Conservation (phyloP, 2,329 filamentous ascomycete genomes). For the Reticulascus tulasneorum region DNA sequence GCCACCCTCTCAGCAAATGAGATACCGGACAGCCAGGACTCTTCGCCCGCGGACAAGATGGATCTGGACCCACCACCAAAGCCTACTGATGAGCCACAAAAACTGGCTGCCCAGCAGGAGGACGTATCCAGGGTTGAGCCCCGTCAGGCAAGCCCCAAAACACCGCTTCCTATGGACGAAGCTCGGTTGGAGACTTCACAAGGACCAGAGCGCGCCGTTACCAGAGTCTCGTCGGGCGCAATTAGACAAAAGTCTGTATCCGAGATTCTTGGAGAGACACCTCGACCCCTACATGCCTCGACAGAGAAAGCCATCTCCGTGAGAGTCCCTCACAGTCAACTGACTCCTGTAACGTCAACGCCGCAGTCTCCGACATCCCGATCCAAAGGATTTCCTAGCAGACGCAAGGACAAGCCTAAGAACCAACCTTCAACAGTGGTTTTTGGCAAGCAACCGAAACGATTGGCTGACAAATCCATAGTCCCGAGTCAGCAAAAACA, state of each 20-base stretch:
- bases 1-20: conserved; percentile 13
- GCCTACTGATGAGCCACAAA: conserved; percentile 13
- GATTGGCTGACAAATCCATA: conserved; percentile 42
- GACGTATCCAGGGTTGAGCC: neutral
- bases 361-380: conserved; percentile 37
- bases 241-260: conserved; percentile 69
- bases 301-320: conserved; percentile 28
- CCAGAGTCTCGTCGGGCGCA: conserved; percentile 65
- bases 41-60: conserved; percentile 25
- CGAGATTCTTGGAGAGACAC: conserved; percentile 63
- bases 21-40: conserved; percentile 32
- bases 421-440: conserved; percentile 71
- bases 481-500: conserved; percentile 35
- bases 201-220: conserved; percentile 54
- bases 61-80: conserved; percentile 27
- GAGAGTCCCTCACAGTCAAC: conserved; percentile 27
- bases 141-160: neutral
- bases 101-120: conserved; percentile 2
- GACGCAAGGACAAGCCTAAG: conserved; percentile 55
- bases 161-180: conserved; percentile 14
- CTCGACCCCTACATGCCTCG: conserved; percentile 29
- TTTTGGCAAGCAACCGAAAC: conserved; percentile 65
- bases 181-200: conserved; percentile 17
- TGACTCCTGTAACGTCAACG: conserved; percentile 38
- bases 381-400: conserved; percentile 22